Percentiles rank a stretch among this genome's conserved stretches.
phyloP scores from a whole-genome alignment of 2,329 filamentous ascomycete genomes.

The Akanthomyces uredinophilus region DNA sequence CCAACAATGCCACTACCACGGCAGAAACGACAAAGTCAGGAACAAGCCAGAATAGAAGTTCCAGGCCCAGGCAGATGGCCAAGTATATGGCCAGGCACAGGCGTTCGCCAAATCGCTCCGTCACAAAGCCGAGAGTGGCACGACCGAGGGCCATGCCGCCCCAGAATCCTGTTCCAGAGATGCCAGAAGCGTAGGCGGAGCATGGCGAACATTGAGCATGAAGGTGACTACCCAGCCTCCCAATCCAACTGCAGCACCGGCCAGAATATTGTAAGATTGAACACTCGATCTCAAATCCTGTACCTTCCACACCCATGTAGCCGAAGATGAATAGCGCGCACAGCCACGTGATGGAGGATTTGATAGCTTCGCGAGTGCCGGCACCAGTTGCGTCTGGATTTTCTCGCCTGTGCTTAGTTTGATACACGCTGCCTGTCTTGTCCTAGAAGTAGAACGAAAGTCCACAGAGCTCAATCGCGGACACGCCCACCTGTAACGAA shows the following conservation, averaged over 20 bases:
- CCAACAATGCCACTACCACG: constrained; percentile 61
- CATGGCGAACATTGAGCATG: constrained; percentile 67
- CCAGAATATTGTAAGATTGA: constrained; percentile 13
- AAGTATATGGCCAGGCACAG: constrained; percentile 57
- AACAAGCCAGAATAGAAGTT: constrained; percentile 55
- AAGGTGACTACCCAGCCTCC: constrained; percentile 78
- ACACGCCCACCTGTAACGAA: constrained; percentile 34
- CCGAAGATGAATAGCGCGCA: constrained; percentile 63
- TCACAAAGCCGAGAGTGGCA: constrained; percentile 64
- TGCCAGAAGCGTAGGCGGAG: constrained; percentile 62
- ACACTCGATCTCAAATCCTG: neutral
- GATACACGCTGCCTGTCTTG: constrained; percentile 51
- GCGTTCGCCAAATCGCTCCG: constrained; percentile 62
- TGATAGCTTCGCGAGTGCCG: constrained; percentile 35
- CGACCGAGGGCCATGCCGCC: constrained; percentile 68
- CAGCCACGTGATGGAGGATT: constrained; percentile 57
- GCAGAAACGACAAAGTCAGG: constrained; percentile 54
- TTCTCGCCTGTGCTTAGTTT: constrained; percentile 30
- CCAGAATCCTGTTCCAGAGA: constrained; percentile 73
- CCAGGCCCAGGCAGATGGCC: constrained; percentile 51
- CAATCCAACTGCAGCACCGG: constrained; percentile 44
- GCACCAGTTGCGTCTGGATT: constrained; percentile 22
- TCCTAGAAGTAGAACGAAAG: constrained; percentile 54
- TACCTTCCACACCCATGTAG: constrained; percentile 67
- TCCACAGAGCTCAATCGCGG: constrained; percentile 50